phyloP scores from a whole-genome alignment of 768 basidiomycete genomes.

The Boletus reticuloceps region DNA sequence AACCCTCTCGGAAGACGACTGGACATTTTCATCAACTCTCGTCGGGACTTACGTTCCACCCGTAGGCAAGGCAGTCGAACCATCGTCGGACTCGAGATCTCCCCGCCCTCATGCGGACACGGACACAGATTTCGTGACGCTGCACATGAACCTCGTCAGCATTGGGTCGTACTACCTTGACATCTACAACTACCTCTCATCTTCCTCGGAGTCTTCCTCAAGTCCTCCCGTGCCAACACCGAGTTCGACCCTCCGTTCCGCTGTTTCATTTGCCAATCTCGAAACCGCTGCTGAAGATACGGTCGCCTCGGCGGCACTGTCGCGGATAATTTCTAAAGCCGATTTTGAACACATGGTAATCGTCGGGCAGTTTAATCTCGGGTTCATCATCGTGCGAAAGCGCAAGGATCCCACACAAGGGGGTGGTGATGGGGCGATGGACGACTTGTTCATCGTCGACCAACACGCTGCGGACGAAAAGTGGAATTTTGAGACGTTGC shows the following conservation, averaged over 20 bases:
- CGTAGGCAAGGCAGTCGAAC: constrained; percentile 7
- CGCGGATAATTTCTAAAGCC: constrained; percentile 80
- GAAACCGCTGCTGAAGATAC: constrained; percentile 47
- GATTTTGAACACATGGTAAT: constrained; percentile 86
- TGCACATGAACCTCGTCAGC: constrained; percentile 19
- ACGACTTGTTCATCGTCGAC: constrained; percentile 95
- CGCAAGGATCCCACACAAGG: constrained; percentile 26
- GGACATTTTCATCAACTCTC: constrained; percentile 25
- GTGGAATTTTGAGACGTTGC: constrained; percentile 95
- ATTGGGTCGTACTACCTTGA: constrained; percentile 23
- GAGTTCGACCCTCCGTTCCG: constrained; percentile 19
- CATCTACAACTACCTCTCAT: constrained; percentile 7
- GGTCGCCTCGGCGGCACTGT: constrained; percentile 63
- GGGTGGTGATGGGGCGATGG: constrained; percentile 35
- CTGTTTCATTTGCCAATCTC: constrained; percentile 28
- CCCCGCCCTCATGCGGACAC: background rate
- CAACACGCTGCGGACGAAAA: constrained; percentile 99
- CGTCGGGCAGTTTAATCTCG: constrained; percentile 93
- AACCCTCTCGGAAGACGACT: constrained; percentile 13
- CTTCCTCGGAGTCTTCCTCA: background rate
- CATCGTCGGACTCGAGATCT: background rate
- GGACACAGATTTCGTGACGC: constrained; percentile 11
- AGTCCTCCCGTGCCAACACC: background rate
- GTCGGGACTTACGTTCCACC: constrained; percentile 20
- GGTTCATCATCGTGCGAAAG: constrained; percentile 86